Evolutionary conservation across 441 rosid genomes (phyloP).

Genomic region (Erysimum cheiri): DNA sequence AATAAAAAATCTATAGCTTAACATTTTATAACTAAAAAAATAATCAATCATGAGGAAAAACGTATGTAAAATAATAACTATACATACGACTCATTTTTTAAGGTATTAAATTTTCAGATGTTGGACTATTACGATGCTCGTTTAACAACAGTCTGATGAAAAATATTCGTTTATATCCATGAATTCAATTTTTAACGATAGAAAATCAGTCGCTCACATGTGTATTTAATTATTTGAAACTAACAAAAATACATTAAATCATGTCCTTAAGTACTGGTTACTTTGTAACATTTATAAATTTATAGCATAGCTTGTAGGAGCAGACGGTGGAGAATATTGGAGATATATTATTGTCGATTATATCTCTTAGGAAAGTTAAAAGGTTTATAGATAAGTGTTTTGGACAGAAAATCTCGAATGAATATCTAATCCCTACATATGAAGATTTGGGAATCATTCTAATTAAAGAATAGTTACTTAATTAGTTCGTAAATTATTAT

Average conservation of each 20-base stretch:
- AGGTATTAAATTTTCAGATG: neutral
- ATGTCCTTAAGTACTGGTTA: conserved; percentile 5
- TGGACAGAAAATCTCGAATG: conserved; percentile 37
- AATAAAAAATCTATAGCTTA: too few species aligned
- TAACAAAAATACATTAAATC: neutral
- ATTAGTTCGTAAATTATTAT: too few species aligned
- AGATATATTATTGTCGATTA: conserved; percentile 10
- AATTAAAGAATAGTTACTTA: conserved; percentile 22
- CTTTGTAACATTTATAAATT: neutral
- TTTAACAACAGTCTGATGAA: too few species aligned
- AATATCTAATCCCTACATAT: conserved; percentile 22
- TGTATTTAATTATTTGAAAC: neutral
- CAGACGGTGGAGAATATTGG: conserved; percentile 8
- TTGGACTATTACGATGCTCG: neutral
- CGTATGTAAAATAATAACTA: too few species aligned
- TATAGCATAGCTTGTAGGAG: neutral
- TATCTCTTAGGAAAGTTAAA: neutral
- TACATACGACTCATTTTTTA: neutral
- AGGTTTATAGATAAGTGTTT: conserved; percentile 1
- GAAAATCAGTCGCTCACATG: neutral
- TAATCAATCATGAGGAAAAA: too few species aligned
- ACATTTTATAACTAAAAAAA: too few species aligned
- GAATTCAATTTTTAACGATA: too few species aligned
- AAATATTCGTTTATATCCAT: too few species aligned
- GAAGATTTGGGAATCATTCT: conserved; percentile 38